Conservation (phyloP, 2,329 filamentous ascomycete species). For the Daldinia sp. region DNA sequence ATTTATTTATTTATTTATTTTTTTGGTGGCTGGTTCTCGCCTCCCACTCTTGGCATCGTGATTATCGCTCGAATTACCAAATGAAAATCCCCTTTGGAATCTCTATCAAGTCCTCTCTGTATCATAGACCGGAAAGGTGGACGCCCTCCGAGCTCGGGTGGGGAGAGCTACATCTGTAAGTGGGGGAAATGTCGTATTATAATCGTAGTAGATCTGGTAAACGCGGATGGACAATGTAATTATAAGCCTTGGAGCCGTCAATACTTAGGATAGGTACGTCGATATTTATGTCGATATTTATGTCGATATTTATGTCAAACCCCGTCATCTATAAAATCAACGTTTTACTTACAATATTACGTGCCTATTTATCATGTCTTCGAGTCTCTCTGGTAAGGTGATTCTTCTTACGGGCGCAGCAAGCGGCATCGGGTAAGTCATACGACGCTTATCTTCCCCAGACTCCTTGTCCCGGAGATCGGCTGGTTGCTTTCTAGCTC, state of each 20-base stretch:
- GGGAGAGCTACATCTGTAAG: conserved; percentile 20
- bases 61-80: too few species aligned
- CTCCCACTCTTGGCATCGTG: conserved; percentile 18
- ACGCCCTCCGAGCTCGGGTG: conserved; percentile 22
- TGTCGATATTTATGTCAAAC: too few species aligned
- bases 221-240: not conserved
- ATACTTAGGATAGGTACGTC: too few species aligned
- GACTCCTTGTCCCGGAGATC: not conserved
- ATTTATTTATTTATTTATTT: conserved; percentile 5
- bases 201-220: not conserved
- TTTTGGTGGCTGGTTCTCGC: conserved; percentile 1
- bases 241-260: not conserved
- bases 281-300: too few species aligned
- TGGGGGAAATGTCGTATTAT: conserved; percentile 23
- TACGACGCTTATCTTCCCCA: not conserved
- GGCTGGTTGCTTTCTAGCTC: not conserved
- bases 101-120: not conserved
- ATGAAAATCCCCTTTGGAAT: too few species aligned
- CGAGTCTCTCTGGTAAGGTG: conserved; percentile 31
- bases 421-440: conserved; percentile 38
- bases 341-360: not conserved
- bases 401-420: conserved; percentile 37
- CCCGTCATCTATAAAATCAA: not conserved
- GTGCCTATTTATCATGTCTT: conserved; percentile 25
- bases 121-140: not conserved